A percentile compares a stretch with the other conserved stretches of the same genome.
phyloP scores from a whole-genome alignment of 1,139 yeast genomes.

The Pneumocystis wakefieldiae region DNA sequence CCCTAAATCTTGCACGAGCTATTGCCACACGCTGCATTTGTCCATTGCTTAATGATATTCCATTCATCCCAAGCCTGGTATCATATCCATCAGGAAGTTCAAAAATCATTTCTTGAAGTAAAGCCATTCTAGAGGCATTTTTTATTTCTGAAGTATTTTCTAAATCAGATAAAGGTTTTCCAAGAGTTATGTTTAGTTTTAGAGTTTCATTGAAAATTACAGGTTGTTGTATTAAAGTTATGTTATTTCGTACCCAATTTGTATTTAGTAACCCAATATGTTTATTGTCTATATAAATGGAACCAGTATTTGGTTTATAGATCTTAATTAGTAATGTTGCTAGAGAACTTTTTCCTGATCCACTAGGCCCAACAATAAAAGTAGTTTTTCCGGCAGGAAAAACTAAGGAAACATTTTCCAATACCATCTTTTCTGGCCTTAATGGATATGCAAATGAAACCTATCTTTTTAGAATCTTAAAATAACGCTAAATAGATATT shows the following conservation, averaged over 20 bases:
- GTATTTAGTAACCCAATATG: constrained; percentile 32
- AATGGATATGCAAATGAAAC: constrained; percentile 45
- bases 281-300: constrained; percentile 41
- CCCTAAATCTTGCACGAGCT: constrained; percentile 63
- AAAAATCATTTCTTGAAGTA: constrained; percentile 33
- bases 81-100: constrained; percentile 41
- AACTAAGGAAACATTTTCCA: constrained; percentile 33
- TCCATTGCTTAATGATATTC: constrained; percentile 65
- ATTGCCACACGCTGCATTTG: constrained; percentile 70
- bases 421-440: constrained; percentile 32
- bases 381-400: constrained; percentile 37
- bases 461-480: constrained; percentile 9
- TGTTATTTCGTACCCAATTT: constrained; percentile 44
- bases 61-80: constrained; percentile 31
- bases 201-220: constrained; percentile 50
- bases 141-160: constrained; percentile 19
- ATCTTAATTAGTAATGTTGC: constrained; percentile 47
- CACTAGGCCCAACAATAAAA: constrained; percentile 70
- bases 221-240: constrained; percentile 65
- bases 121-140: constrained; percentile 40
- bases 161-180: constrained; percentile 26
- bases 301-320: constrained; percentile 37
- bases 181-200: constrained; percentile 37
- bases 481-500: constrained; percentile 19
- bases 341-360: constrained; percentile 82